phyloP scores from a whole-genome alignment of 2,329 filamentous ascomycete genomes.

The Trichoderma sp. region DNA sequence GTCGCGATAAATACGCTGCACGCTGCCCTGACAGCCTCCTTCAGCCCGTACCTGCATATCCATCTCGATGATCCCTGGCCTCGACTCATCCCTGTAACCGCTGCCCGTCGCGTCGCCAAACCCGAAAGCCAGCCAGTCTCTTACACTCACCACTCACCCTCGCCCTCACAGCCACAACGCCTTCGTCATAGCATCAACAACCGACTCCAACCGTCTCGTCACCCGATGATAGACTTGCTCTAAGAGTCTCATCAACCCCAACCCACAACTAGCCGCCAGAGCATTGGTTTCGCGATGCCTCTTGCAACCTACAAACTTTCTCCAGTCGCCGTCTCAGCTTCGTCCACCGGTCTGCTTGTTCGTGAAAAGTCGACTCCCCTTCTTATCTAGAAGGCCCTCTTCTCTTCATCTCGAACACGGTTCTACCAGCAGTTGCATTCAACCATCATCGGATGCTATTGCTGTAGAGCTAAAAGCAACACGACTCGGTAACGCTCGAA shows the following conservation, averaged over 20 bases:
- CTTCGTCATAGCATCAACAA: slow-evolving; percentile 17
- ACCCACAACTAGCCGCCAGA: slow-evolving; percentile 25
- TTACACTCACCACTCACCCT: background rate
- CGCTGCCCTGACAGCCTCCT: slow-evolving; percentile 21
- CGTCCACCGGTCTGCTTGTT: slow-evolving; percentile 59
- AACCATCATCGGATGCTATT: slow-evolving; percentile 34
- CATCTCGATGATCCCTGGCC: slow-evolving; percentile 25
- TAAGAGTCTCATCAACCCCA: slow-evolving; percentile 25
- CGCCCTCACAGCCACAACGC: slow-evolving; percentile 12
- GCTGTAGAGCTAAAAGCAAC: slow-evolving; percentile 43
- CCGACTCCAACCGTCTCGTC: background rate
- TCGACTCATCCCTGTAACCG: slow-evolving; percentile 13
- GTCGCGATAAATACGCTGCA: slow-evolving; percentile 33
- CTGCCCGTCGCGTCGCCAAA: slow-evolving; percentile 19
- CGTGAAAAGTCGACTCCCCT: slow-evolving; percentile 48
- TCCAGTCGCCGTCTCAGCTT: slow-evolving; percentile 63
- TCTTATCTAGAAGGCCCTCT: slow-evolving; percentile 42
- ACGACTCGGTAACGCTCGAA: slow-evolving; percentile 34
- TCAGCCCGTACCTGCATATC: slow-evolving; percentile 32
- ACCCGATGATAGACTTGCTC: slow-evolving; percentile 37
- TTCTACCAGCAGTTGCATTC: slow-evolving; percentile 34
- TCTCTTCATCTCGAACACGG: slow-evolving; percentile 39
- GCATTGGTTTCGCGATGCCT: slow-evolving; percentile 53
- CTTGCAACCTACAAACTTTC: slow-evolving; percentile 49
- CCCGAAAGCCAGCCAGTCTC: background rate